Percentiles rank a stretch among this genome's conserved stretches.
These are phyloP conservation scores for Plasmodium reichenowi DNA, from an alignment of 169 alveolate species.

Conservation along the genomic window DNA sequence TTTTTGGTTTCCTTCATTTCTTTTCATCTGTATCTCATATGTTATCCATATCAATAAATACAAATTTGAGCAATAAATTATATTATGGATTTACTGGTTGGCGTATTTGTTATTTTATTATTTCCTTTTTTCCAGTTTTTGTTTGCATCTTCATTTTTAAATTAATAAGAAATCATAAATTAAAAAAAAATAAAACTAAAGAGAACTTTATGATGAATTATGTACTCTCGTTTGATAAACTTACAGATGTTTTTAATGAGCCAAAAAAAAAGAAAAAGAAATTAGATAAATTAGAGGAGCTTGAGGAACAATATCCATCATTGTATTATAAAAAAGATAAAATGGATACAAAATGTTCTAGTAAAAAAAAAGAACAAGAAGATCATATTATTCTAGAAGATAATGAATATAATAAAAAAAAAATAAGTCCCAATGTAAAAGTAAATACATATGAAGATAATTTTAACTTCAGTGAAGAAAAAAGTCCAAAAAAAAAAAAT, in stretches of 20 bases:
- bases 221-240: constrained; percentile 15
- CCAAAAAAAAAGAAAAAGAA: constrained; percentile 12
- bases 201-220: neutral
- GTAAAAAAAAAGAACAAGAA: neutral
- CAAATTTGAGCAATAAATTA: constrained; percentile 51
- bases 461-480: neutral
- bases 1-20: constrained; percentile 67
- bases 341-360: neutral
- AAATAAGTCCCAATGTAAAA: neutral
- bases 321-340: neutral
- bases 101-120: constrained; percentile 64
- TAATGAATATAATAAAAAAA: neutral
- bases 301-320: neutral
- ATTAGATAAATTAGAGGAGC: neutral
- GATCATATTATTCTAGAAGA: neutral
- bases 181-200: neutral
- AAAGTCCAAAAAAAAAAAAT: too few species aligned
- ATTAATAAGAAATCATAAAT: constrained; percentile 23
- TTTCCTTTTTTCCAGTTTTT: constrained; percentile 29
- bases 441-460: neutral
- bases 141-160: constrained; percentile 33
- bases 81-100: constrained; percentile 56
- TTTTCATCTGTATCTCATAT: constrained; percentile 61
- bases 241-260: constrained; percentile 8
- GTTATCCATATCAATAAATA: constrained; percentile 59